Percentiles rank a stretch among this genome's conserved stretches.
Evolutionary conservation across 2,329 filamentous ascomycete genomes (phyloP).

Genomic region (Pseudogymnoascus sp.): DNA sequence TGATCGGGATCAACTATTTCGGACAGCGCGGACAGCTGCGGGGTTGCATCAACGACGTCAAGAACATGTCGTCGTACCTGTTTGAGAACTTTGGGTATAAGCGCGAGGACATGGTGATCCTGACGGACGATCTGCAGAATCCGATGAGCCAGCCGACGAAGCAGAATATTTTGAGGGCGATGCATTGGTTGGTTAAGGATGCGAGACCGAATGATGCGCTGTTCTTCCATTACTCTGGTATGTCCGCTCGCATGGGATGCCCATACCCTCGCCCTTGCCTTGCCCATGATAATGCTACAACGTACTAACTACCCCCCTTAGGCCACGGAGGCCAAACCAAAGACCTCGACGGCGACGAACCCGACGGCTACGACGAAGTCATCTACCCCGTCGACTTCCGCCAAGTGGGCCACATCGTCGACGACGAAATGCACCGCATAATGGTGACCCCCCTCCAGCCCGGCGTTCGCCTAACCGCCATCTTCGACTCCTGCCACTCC

Average conservation of each 20-base stretch:
- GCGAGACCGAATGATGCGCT: slow-evolving; percentile 86
- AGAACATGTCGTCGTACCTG: slow-evolving; percentile 91
- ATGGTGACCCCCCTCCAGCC: slow-evolving; percentile 70
- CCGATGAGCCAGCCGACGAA: slow-evolving; percentile 96
- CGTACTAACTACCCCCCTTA: slow-evolving; percentile 26
- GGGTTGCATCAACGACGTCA: slow-evolving; percentile 94
- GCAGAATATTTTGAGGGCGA: slow-evolving; percentile 86
- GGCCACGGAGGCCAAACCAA: slow-evolving; percentile 76
- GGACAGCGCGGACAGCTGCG: slow-evolving; percentile 81
- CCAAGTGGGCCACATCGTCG: slow-evolving; percentile 70
- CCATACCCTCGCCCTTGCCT: not conserved
- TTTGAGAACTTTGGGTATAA: slow-evolving; percentile 87
- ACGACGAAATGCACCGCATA: slow-evolving; percentile 70
- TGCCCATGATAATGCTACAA: slow-evolving; percentile 16
- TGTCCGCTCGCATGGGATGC: slow-evolving; percentile 23
- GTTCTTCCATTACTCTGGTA: slow-evolving; percentile 96
- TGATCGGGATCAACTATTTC: slow-evolving; percentile 97
- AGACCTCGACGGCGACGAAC: slow-evolving; percentile 71
- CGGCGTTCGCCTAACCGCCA: slow-evolving; percentile 70
- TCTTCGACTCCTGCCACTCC: slow-evolving; percentile 63
- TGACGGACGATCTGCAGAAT: slow-evolving; percentile 95
- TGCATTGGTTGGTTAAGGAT: slow-evolving; percentile 97
- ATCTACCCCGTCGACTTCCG: slow-evolving; percentile 79
- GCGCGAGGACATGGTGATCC: slow-evolving; percentile 90
- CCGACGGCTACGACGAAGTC: slow-evolving; percentile 75